phyloP scores from a whole-genome alignment of 2,329 filamentous ascomycete species.

The Grosmannia penicillata region DNA sequence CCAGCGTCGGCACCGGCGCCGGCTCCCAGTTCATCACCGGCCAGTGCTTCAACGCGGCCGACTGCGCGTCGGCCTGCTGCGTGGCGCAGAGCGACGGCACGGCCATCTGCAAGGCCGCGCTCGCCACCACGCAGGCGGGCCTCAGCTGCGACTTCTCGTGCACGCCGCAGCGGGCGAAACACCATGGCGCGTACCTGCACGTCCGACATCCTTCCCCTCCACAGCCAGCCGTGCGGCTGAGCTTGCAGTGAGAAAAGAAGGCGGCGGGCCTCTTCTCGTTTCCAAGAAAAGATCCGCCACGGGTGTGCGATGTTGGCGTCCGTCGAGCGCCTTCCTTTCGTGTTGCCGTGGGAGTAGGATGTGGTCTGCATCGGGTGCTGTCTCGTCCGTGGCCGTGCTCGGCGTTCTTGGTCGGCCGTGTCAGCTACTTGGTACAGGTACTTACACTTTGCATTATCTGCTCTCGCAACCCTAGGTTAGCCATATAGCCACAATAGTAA shows the following conservation, averaged over 20 bases:
- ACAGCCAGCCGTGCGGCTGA: conserved; percentile 29
- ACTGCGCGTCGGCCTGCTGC: conserved; percentile 17
- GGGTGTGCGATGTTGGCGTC: too few relatives aligned
- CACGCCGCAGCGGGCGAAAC: not conserved
- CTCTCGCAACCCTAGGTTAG: too few relatives aligned
- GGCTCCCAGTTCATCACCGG: conserved; percentile 17
- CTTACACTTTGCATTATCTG: too few relatives aligned
- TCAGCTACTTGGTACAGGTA: too few relatives aligned
- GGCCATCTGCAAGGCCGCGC: conserved; percentile 8
- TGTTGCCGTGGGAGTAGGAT: not conserved
- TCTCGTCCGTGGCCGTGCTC: not conserved
- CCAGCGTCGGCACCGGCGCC: conserved; percentile 14
- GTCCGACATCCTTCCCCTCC: conserved; percentile 27
- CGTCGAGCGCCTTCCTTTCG: not conserved
- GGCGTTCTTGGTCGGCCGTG: too few relatives aligned
- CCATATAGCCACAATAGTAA: not conserved
- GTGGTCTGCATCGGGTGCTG: not conserved
- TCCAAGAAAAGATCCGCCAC: not conserved
- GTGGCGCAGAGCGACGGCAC: conserved; percentile 9
- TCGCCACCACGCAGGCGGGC: conserved; percentile 7
- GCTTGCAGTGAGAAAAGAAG: conserved; percentile 37
- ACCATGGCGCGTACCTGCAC: too few relatives aligned
- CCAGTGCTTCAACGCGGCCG: conserved; percentile 14
- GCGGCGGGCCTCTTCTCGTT: not conserved
- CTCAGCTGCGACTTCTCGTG: conserved; percentile 8